These are phyloP conservation scores for Pseudisothecium myosuroides DNA, from an alignment of 225 moss, liverwort and hornwort species.

Conservation along the genomic window DNA sequence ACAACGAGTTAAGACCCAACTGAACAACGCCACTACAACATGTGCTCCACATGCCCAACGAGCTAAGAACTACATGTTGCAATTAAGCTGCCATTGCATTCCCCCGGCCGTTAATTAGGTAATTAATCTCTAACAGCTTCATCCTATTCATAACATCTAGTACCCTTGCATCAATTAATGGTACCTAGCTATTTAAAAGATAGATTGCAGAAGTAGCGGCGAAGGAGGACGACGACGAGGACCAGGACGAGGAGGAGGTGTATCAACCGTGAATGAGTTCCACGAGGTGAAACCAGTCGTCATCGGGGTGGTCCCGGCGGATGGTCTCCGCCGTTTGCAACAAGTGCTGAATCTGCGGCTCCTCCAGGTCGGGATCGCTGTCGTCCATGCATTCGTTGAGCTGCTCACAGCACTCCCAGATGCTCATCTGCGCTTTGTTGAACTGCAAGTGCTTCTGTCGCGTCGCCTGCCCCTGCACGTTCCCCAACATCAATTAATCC, in stretches of 20 bases:
- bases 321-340: slow-evolving; percentile 61
- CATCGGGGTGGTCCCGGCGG: slow-evolving; percentile 39
- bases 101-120: background rate
- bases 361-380: slow-evolving; percentile 66
- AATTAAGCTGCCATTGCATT: background rate
- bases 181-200: background rate
- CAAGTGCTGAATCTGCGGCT: slow-evolving; percentile 63
- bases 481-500: background rate
- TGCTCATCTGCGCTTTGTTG: slow-evolving; percentile 42
- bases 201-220: background rate
- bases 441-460: slow-evolving; percentile 39
- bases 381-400: slow-evolving; percentile 67
- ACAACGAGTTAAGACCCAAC: background rate
- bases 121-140: background rate
- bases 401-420: slow-evolving; percentile 64
- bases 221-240: background rate
- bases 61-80: background rate
- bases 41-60: background rate
- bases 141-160: background rate
- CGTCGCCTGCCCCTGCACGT: slow-evolving; percentile 44
- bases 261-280: slow-evolving; percentile 51
- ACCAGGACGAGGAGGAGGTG: background rate
- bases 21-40: background rate
- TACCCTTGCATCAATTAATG: background rate
- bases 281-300: slow-evolving; percentile 64